phyloP scores from a whole-genome alignment of 1,284 basidiomycete species.

The Apiotrichum gamsii region DNA sequence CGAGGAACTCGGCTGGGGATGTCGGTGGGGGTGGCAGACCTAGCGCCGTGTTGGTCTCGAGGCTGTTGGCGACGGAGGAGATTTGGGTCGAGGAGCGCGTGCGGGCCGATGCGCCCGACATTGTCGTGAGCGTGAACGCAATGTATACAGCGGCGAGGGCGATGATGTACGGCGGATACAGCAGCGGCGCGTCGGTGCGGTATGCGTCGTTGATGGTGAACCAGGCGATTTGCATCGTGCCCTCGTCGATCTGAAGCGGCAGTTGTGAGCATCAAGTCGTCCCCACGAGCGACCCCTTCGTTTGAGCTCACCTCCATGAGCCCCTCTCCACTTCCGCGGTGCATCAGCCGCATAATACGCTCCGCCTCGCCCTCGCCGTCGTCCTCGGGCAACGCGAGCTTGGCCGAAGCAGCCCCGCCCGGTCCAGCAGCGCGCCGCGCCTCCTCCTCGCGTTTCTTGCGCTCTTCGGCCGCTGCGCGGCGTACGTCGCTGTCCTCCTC shows the following conservation, averaged over 20 bases:
- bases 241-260: slow-evolving; percentile 46
- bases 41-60: slow-evolving; percentile 35
- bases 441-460: slow-evolving; percentile 31
- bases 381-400: slow-evolving; percentile 11
- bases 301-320: slow-evolving; percentile 37
- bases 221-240: slow-evolving; percentile 53
- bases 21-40: slow-evolving; percentile 31
- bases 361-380: slow-evolving; percentile 33
- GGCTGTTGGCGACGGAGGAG: slow-evolving; percentile 49
- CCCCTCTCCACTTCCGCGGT: slow-evolving; percentile 42
- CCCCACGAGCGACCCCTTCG: no score
- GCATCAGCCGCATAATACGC: slow-evolving; percentile 37
- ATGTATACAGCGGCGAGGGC: slow-evolving; percentile 87
- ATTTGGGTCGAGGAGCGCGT: slow-evolving; percentile 46
- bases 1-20: slow-evolving; percentile 60
- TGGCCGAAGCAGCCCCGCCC: slow-evolving; percentile 2
- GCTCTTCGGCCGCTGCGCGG: slow-evolving; percentile 20
- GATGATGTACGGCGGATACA: slow-evolving; percentile 90
- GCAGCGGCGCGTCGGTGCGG: slow-evolving; percentile 77
- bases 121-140: slow-evolving; percentile 53
- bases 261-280: no score
- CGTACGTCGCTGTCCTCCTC: slow-evolving; percentile 41
- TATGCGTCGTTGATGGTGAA: slow-evolving; percentile 96
- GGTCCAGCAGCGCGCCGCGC: slow-evolving; percentile 8
- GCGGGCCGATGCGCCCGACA: slow-evolving; percentile 32